phyloP scores from a whole-genome alignment of 345 rosid genomes.

The Erucastrum elatum region DNA sequence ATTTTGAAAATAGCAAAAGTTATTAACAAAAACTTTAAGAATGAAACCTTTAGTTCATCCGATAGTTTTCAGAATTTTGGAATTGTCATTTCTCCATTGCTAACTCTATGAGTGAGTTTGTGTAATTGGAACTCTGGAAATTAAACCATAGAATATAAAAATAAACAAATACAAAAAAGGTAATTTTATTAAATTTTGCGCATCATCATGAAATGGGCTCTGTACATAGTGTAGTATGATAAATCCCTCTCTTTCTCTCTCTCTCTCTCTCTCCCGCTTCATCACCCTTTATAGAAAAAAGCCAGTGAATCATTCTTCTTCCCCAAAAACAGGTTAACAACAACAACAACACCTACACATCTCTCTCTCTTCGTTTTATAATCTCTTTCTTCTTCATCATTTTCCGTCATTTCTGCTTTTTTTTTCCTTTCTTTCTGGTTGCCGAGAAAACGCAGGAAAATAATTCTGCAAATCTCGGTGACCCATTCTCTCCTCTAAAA shows the following conservation, averaged over 20 bases:
- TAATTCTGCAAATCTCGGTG: slow-evolving; percentile 29
- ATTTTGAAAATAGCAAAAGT: not conserved
- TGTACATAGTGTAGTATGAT: not conserved
- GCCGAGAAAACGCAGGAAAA: slow-evolving; percentile 33
- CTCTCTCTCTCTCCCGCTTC: slow-evolving; percentile 4
- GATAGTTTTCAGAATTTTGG: not conserved
- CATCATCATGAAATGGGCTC: not conserved
- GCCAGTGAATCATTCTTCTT: slow-evolving; percentile 13
- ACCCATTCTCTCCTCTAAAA: not conserved
- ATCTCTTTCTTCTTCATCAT: not conserved
- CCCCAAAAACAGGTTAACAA: slow-evolving; percentile 27
- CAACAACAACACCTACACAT: not conserved
- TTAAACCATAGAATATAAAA: not conserved
- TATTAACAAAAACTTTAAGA: not conserved
- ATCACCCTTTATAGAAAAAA: slow-evolving; percentile 7
- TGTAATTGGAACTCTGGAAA: not conserved
- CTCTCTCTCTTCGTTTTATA: not conserved
- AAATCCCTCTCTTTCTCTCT: slow-evolving; percentile 20
- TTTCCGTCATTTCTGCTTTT: not conserved
- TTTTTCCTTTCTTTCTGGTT: slow-evolving; percentile 12
- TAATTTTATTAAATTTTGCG: not conserved
- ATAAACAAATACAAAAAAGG: not conserved
- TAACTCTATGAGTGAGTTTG: not conserved
- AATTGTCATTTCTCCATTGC: not conserved
- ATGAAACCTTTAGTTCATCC: not conserved